A percentile compares a stretch with the other conserved stretches of the same genome.
phyloP scores from a whole-genome alignment of 331 rosid genomes.

The Spiraea crenata region DNA sequence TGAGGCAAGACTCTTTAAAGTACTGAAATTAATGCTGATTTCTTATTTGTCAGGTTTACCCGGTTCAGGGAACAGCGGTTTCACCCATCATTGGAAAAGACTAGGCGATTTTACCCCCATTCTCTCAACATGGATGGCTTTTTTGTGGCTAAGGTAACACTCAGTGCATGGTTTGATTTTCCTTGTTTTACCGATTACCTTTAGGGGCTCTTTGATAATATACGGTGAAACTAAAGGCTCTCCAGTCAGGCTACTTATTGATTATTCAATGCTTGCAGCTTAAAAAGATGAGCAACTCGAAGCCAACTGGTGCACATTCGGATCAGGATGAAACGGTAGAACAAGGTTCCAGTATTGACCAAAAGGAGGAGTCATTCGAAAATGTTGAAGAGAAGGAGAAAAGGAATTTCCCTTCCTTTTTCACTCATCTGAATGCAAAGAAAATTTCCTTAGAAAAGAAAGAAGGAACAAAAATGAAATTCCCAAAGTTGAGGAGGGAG shows the following conservation, averaged over 20 bases:
- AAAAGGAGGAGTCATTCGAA: constrained; percentile 22
- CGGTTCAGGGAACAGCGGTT: constrained; percentile 84
- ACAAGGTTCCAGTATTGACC: constrained; percentile 9
- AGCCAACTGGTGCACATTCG: constrained; percentile 36
- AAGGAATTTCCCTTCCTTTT: constrained; percentile 44
- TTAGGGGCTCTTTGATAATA: too few species aligned
- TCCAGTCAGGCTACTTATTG: not conserved
- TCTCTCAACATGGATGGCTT: constrained; percentile 96
- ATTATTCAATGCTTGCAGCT: constrained; percentile 45
- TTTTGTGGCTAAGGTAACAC: constrained; percentile 88
- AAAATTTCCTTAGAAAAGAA: not conserved
- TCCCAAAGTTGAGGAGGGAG: constrained; percentile 41
- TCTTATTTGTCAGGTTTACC: constrained; percentile 56
- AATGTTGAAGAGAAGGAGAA: constrained; percentile 37
- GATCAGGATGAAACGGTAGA: constrained; percentile 31
- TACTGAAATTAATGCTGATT: too few species aligned
- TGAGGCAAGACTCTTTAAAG: too few species aligned
- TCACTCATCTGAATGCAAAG: constrained; percentile 15
- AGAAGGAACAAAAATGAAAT: not conserved
- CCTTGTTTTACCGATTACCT: not conserved
- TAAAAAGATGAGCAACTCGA: constrained; percentile 73
- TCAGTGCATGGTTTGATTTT: not conserved
- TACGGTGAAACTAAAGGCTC: not conserved
- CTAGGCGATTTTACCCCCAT: constrained; percentile 96
- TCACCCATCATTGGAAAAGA: constrained; percentile 87